Evolutionary conservation across 148 eudicot species (phyloP), one percentile per base, ranked within the genome.

Genomic region (Cornus florida): DNA sequence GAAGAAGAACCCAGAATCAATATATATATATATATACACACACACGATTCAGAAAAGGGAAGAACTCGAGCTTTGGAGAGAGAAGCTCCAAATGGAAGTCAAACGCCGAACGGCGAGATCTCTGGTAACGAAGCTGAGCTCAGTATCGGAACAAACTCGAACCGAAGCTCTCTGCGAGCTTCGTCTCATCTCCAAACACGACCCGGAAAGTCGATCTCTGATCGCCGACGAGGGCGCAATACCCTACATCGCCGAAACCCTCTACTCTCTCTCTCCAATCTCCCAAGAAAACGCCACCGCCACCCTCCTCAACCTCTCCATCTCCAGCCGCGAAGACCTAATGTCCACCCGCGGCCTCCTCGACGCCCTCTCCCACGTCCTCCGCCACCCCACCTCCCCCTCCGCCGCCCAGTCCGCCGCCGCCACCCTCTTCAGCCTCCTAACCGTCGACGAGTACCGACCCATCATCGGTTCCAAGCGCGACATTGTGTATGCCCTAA

Each of bases 211-310:
- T 80, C 88, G 99, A 41, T 88, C 90, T 22, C 35, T 94, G 5
- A 86, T 96, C 56, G 89, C 92, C 64, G 91, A 87, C 31, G 88
- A 89, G 23, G 92, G 90, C 32, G 98, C 95, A 13, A 78, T 92
- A 71, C 89, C 95, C 0, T 79, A 82, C 75, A 81, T 96, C 14
- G 76, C 98, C 2, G 99, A 96, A 32, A 76, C 85, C 35, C 93
- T 96, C 1, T 92, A 90, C 79, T 92, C 99, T 4, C 53, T 87
- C 3, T 46, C 87, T 10, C 38, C 78, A 0, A 22, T 86, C 32
- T 66, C 85, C 3, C 98, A 96, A 20, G 98, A 92, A 10, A 90
- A 88, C 87, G 93, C 94, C 20, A 87, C 97, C 17, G 98, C 98
- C 0, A 81, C 93, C 0, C 88, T 95, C 50, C 84, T 91, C 13